Conservation (phyloP, 805 yeast genomes). For the Ogataea trehalophila region DNA sequence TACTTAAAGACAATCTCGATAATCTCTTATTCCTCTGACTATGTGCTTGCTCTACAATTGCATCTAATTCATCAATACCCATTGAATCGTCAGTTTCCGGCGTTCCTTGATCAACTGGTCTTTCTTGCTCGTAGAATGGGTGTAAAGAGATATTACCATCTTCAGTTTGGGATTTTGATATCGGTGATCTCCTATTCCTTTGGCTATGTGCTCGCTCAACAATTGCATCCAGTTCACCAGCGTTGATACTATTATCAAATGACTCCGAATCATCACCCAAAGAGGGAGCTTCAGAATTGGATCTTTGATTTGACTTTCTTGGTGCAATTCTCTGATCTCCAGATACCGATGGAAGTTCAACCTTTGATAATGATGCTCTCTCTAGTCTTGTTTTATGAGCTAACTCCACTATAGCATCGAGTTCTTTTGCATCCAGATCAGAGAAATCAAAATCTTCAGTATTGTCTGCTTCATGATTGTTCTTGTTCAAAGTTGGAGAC, state of each 20-base stretch:
- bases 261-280: too few species aligned
- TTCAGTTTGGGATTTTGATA: too few species aligned
- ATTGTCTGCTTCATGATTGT: neutral
- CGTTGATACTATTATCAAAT: constrained; percentile 1
- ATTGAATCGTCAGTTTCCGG: neutral
- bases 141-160: too few species aligned
- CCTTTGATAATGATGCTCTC: neutral
- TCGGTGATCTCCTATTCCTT: neutral
- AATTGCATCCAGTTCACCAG: constrained; percentile 13
- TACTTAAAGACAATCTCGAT: too few species aligned
- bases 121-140: too few species aligned
- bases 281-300: too few species aligned
- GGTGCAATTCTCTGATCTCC: too few species aligned
- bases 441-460: constrained; percentile 1
- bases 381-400: neutral
- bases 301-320: too few species aligned
- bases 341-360: neutral
- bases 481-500: too few species aligned
- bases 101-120: too few species aligned
- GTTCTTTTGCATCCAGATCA: neutral
- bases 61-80: constrained; percentile 12
- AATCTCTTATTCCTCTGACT: constrained; percentile 2
- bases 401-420: neutral
- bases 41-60: constrained; percentile 12
- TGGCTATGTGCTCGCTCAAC: constrained; percentile 12